Conservation (phyloP, 2,329 filamentous ascomycete species). For the Didymella keratinophila region DNA sequence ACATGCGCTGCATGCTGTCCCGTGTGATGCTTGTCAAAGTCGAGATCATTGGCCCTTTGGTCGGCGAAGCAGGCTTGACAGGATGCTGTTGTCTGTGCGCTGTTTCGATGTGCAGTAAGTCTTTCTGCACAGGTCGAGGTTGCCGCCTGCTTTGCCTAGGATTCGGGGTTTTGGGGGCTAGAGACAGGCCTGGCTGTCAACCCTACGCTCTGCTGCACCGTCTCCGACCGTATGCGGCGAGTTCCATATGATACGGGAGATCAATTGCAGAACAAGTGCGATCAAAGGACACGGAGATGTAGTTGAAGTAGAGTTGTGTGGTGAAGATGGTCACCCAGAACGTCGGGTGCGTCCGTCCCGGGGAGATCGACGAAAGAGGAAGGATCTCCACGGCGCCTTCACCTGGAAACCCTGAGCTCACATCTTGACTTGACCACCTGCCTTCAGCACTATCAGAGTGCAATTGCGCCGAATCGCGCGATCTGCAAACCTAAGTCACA, state of each 20-base stretch:
- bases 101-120: constrained; percentile 2
- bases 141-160: constrained; percentile 18
- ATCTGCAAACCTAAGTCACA: neutral
- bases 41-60: constrained; percentile 17
- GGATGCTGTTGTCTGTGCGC: constrained; percentile 10
- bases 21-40: constrained; percentile 12
- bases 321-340: constrained; percentile 20
- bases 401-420: constrained; percentile 7
- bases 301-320: constrained; percentile 21
- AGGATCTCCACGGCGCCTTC: constrained; percentile 15
- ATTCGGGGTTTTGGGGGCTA: constrained; percentile 8
- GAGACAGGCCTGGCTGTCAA: constrained; percentile 1
- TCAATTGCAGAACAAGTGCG: neutral
- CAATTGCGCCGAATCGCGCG: neutral
- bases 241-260: neutral
- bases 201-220: neutral
- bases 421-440: constrained; percentile 11
- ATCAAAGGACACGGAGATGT: constrained; percentile 6
- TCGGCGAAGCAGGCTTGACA: constrained; percentile 17
- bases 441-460: neutral
- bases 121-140: neutral
- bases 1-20: constrained; percentile 15
- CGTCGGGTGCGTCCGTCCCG: constrained; percentile 22
- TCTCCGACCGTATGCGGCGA: constrained; percentile 9
- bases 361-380: constrained; percentile 22